Base-by-base conservation (phyloP, 2,329 filamentous ascomycete species). In the Fusarium oxysporum region DNA sequence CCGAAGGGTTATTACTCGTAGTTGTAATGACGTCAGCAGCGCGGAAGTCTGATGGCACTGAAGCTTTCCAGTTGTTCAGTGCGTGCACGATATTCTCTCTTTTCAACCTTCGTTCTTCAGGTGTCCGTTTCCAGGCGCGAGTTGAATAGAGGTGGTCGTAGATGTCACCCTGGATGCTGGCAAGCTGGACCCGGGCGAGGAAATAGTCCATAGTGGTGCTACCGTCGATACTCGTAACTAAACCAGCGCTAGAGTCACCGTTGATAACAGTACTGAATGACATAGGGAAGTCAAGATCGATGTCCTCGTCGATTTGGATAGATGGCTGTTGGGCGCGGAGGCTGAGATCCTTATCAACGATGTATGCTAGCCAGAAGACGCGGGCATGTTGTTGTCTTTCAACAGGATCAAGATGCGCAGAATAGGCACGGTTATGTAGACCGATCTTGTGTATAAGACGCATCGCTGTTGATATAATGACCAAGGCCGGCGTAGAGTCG, bases 321-420 rank as follows among this genome's bases (percentile, higher is more conserved):
- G 63, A 65, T 17, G 63, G 63, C 10, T 66, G 63, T 21, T 66
- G 37, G 2, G 61, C 40, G 2, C 61, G 61, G 6, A 66, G 23
- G 17, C 61, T 66, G 0, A 66, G 25, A 23, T 66, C 61, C 4
- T 65, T 66, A 16, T 65, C 63, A 12, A 50, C 32, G 8, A 58
- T 58, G 25, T 66, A 66, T 9, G 61, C 63, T 12, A 66, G 3
- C 63, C 63, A 66, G 23, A 66, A 66, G 25, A 66, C 50, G 3
- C 51, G 32, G 6, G 43, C 63, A 65, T 50, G 37, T 1, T 66
- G 63, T 16, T 25, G 47, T 21, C 44, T 47, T 16, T 58, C 61
- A 4, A 23, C 5, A 0, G n/a, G 21, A 11, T 17, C 16, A 1
- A 65, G 23, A 38, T 65, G 61, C 0, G 38, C 37, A 1, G 61